Evolutionary conservation across 2,329 filamentous ascomycete species (phyloP).

Genomic region (Neopestalotiopsis sp.): DNA sequence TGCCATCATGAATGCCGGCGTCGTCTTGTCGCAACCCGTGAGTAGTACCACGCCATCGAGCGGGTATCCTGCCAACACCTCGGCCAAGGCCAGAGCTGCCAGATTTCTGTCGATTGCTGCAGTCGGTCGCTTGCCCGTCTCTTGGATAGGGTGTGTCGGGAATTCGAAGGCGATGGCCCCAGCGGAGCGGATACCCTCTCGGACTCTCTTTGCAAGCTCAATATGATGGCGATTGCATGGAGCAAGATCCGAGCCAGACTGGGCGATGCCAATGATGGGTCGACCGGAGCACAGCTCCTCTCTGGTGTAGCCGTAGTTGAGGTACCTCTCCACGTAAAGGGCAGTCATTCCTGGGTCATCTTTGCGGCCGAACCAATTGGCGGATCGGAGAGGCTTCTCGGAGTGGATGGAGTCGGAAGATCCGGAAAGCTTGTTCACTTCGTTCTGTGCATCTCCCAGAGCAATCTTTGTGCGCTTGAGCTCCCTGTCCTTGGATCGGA

Average conservation of each 20-base stretch:
- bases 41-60: constrained; percentile 56
- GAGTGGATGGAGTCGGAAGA: neutral
- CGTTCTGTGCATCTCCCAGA: neutral
- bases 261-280: constrained; percentile 58
- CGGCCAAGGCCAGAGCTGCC: constrained; percentile 52
- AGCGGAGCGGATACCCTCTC: constrained; percentile 54
- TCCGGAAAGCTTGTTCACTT: constrained; percentile 43
- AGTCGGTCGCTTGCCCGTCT: constrained; percentile 51
- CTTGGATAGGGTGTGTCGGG: constrained; percentile 57
- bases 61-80: constrained; percentile 53
- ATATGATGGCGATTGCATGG: constrained; percentile 57
- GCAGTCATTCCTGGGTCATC: constrained; percentile 49
- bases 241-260: constrained; percentile 55
- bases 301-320: constrained; percentile 54
- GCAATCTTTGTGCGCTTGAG: constrained; percentile 8
- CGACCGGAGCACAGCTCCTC: constrained; percentile 55
- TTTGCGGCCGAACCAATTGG: constrained; percentile 48
- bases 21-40: constrained; percentile 60
- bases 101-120: constrained; percentile 56
- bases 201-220: constrained; percentile 53
- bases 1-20: constrained; percentile 56
- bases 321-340: constrained; percentile 55
- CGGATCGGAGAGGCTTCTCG: constrained; percentile 16
- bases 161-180: constrained; percentile 58
- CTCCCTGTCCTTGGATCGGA: neutral